Evolutionary conservation across 768 basidiomycete genomes (phyloP).

Genomic region (Botryobasidium botryosum): DNA sequence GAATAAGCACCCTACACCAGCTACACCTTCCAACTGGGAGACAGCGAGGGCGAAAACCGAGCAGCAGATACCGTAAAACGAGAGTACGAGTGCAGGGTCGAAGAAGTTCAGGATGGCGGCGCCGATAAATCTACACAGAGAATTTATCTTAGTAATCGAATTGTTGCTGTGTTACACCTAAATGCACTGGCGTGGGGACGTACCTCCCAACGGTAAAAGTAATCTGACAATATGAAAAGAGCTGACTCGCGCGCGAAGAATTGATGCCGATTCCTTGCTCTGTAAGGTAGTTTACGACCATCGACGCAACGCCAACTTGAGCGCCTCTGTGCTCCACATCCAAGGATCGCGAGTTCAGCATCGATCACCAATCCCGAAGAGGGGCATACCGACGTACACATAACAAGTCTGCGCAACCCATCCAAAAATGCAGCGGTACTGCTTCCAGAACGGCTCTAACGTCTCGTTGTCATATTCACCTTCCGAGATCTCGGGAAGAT

Average conservation of each 20-base stretch:
- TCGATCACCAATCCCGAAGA: background rate
- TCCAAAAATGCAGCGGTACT: slow-evolving; percentile 54
- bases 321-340: slow-evolving; percentile 28
- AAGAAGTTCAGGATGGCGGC: slow-evolving; percentile 42
- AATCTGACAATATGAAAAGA: slow-evolving; percentile 59
- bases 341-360: background rate
- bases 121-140: slow-evolving; percentile 32
- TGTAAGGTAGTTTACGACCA: slow-evolving; percentile 53
- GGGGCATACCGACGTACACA: too few relatives aligned
- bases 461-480: slow-evolving; percentile 38
- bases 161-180: too few relatives aligned
- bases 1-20: slow-evolving; percentile 37
- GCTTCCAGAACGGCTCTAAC: slow-evolving; percentile 45
- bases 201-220: slow-evolving; percentile 47
- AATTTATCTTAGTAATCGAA: slow-evolving; percentile 5
- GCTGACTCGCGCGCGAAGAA: slow-evolving; percentile 36
- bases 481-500: slow-evolving; percentile 54
- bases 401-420: slow-evolving; percentile 57
- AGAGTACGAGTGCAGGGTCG: slow-evolving; percentile 46
- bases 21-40: slow-evolving; percentile 32
- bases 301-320: slow-evolving; percentile 43
- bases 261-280: slow-evolving; percentile 38
- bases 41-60: slow-evolving; percentile 34
- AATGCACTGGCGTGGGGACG: too few relatives aligned
- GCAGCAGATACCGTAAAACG: slow-evolving; percentile 35